A percentile compares a stretch with the other conserved stretches of the same genome.
phyloP scores from a whole-genome alignment of 495 filamentous ascomycete species.

The Aspergillus sclerotioniger region DNA sequence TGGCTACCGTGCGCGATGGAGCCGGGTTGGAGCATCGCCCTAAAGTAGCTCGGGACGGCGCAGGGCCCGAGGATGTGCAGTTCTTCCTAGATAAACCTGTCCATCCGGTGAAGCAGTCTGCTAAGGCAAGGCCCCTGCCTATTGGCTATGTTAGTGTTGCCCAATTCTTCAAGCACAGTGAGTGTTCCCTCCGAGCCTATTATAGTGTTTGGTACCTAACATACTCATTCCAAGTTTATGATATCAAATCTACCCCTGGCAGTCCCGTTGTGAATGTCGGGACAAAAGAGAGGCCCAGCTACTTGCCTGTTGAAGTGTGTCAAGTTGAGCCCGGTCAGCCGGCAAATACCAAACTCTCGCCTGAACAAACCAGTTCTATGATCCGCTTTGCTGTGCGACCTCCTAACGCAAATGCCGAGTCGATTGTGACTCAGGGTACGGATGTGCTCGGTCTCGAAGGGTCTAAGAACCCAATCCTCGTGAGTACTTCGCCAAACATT shows the following conservation, averaged over 20 bases:
- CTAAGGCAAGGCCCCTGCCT: slow-evolving; percentile 30
- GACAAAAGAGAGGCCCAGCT: slow-evolving; percentile 53
- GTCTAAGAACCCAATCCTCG: slow-evolving; percentile 11
- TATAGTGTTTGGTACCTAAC: background rate
- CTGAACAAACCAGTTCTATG: slow-evolving; percentile 61
- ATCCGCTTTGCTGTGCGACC: slow-evolving; percentile 65
- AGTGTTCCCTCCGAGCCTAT: slow-evolving; percentile 14
- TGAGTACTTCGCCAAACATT: slow-evolving; percentile 31
- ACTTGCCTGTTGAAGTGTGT: slow-evolving; percentile 66
- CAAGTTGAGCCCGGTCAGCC: slow-evolving; percentile 65
- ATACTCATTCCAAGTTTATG: slow-evolving; percentile 35
- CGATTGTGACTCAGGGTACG: slow-evolving; percentile 58
- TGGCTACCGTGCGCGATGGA: slow-evolving; percentile 45
- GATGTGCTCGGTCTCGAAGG: slow-evolving; percentile 42
- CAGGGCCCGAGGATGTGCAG: slow-evolving; percentile 42
- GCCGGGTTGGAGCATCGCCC: slow-evolving; percentile 28
- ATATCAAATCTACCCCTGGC: slow-evolving; percentile 34
- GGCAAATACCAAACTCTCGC: slow-evolving; percentile 47
- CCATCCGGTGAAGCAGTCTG: slow-evolving; percentile 29
- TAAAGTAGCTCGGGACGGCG: slow-evolving; percentile 33
- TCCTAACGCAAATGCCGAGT: slow-evolving; percentile 63
- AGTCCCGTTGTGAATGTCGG: slow-evolving; percentile 73
- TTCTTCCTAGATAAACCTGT: slow-evolving; percentile 40
- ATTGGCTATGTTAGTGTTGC: slow-evolving; percentile 50
- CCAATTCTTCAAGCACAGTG: slow-evolving; percentile 50